Percentiles rank a stretch among this genome's conserved stretches.
Conservation (phyloP, 768 basidiomycete genomes). For the Tylopilus rubrobrunneus region DNA sequence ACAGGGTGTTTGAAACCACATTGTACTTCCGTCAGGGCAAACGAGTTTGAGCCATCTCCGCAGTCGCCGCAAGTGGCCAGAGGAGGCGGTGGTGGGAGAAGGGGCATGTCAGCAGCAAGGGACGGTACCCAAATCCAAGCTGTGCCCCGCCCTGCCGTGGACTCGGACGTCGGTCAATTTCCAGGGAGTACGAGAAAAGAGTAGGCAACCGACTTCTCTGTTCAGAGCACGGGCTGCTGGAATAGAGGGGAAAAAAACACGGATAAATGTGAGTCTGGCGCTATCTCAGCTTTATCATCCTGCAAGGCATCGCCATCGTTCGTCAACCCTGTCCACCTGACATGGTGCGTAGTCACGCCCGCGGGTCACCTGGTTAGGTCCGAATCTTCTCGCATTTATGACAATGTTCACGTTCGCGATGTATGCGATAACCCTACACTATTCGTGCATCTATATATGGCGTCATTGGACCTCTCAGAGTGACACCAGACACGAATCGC, state of each 20-base stretch:
- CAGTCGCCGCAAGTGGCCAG: neutral
- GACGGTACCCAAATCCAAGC: no score
- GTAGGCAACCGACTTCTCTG: no score
- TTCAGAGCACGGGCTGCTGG: neutral
- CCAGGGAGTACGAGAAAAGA: no score
- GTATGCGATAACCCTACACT: no score
- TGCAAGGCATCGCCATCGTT: conserved; percentile 13
- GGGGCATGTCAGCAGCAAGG: no score
- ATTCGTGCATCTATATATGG: neutral
- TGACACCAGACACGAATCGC: neutral
- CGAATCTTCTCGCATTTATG: conserved; percentile 1
- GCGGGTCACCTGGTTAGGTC: conserved; percentile 16
- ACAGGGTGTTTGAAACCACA: neutral
- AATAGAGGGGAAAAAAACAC: neutral
- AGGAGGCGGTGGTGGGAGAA: no score
- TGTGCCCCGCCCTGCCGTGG: no score
- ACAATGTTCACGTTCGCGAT: no score
- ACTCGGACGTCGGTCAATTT: no score
- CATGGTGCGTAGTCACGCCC: conserved; percentile 1
- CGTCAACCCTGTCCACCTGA: conserved; percentile 18
- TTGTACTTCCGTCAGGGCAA: neutral
- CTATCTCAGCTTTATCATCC: conserved; percentile 11
- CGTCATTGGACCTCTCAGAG: neutral
- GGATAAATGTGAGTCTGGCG: no score
- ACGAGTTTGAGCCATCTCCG: neutral